phyloP scores from a whole-genome alignment of 306 rosid genomes.

The Dryas octopetala region DNA sequence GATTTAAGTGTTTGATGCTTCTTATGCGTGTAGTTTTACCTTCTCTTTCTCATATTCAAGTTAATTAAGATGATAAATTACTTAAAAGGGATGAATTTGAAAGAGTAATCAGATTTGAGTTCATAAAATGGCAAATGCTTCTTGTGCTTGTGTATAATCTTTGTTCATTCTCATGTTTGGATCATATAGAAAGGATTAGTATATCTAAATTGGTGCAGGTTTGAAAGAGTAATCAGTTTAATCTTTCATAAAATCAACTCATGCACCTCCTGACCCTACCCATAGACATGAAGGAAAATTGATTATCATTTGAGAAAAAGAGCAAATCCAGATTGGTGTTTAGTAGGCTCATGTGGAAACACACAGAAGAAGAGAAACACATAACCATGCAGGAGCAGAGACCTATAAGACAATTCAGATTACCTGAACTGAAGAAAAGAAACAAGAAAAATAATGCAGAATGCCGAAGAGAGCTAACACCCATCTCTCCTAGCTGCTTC shows the following conservation, averaged over 20 bases:
- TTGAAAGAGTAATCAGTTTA: not conserved
- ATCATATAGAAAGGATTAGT: not conserved
- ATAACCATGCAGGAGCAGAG: constrained; percentile 13
- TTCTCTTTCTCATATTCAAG: not conserved
- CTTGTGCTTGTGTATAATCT: not conserved
- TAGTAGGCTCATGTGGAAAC: not conserved
- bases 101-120: not conserved
- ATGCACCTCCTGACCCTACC: not conserved
- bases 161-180: not conserved
- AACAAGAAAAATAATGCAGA: constrained; percentile 45
- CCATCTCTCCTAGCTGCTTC: constrained; percentile 49
- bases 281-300: not conserved
- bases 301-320: constrained; percentile 2
- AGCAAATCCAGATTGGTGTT: not conserved
- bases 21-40: not conserved
- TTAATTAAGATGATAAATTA: not conserved
- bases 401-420: constrained; percentile 18
- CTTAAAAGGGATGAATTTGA: not conserved
- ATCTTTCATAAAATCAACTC: not conserved
- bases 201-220: not conserved
- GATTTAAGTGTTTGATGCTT: not conserved
- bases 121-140: not conserved
- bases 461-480: constrained; percentile 34
- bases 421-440: constrained; percentile 68
- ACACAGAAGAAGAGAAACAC: constrained; percentile 7